phyloP scores from a whole-genome alignment of 164 flowering plant species.

The Stephania japonica region DNA sequence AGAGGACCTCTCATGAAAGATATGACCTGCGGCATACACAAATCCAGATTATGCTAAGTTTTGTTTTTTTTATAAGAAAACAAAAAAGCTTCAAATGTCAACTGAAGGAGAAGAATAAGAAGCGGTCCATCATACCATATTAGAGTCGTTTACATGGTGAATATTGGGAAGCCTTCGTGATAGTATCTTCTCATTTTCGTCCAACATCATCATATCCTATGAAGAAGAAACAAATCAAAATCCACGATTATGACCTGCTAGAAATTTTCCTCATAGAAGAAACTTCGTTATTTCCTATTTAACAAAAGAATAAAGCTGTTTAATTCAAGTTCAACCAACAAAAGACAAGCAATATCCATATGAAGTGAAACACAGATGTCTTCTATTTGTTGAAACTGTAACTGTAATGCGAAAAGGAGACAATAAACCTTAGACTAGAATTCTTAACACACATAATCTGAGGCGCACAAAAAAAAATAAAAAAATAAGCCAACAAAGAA shows the following conservation, averaged over 20 bases:
- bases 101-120: background rate
- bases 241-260: background rate
- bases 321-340: background rate
- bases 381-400: background rate
- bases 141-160: constrained; percentile 71
- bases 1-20: constrained; percentile 72
- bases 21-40: constrained; percentile 52
- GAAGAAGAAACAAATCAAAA: constrained; percentile 13
- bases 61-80: background rate
- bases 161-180: constrained; percentile 51
- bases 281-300: background rate
- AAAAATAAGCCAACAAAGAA: background rate
- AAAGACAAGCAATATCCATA: background rate
- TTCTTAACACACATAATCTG: background rate
- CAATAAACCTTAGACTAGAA: background rate
- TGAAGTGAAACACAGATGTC: background rate
- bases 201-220: constrained; percentile 91
- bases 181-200: constrained; percentile 53
- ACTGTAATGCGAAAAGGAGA: too few relatives aligned
- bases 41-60: background rate
- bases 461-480: background rate
- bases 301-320: background rate
- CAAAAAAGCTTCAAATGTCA: background rate
- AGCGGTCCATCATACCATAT: constrained; percentile 43
- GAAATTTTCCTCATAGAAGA: background rate